phyloP scores from a whole-genome alignment of 2,329 filamentous ascomycete species.

The Colletotrichum sp. region DNA sequence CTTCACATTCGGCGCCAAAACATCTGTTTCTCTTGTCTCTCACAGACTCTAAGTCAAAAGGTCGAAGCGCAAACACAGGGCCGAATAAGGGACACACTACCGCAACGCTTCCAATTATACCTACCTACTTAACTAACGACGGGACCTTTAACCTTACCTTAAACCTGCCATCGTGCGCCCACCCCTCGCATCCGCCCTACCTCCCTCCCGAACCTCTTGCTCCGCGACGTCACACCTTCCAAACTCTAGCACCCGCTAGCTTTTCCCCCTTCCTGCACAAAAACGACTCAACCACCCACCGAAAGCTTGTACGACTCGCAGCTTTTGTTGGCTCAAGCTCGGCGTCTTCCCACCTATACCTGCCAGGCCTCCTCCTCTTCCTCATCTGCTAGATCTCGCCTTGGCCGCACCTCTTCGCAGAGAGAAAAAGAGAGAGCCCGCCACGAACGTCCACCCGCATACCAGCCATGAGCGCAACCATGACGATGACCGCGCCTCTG shows the following conservation, averaged over 20 bases:
- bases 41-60: neutral
- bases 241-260: slow-evolving; percentile 10
- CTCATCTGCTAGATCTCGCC: accelerated
- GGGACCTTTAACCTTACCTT: neutral
- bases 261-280: neutral
- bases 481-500: slow-evolving; percentile 22
- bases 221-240: slow-evolving; percentile 6
- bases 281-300: neutral
- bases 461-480: slow-evolving; percentile 23
- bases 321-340: neutral
- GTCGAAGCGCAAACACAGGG: neutral
- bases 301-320: slow-evolving; percentile 3
- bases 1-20: neutral
- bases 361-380: neutral
- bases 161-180: slow-evolving; percentile 3
- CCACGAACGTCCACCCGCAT: neutral
- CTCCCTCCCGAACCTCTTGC: neutral
- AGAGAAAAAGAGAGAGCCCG: neutral
- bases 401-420: neutral
- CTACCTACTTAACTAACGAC: neutral
- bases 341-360: neutral
- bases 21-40: neutral
- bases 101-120: neutral
- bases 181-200: slow-evolving; percentile 1
- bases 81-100: neutral